These are phyloP conservation scores for Termitomyces sp. DNA, from an alignment of 768 basidiomycete genomes.

Conservation along the genomic window DNA sequence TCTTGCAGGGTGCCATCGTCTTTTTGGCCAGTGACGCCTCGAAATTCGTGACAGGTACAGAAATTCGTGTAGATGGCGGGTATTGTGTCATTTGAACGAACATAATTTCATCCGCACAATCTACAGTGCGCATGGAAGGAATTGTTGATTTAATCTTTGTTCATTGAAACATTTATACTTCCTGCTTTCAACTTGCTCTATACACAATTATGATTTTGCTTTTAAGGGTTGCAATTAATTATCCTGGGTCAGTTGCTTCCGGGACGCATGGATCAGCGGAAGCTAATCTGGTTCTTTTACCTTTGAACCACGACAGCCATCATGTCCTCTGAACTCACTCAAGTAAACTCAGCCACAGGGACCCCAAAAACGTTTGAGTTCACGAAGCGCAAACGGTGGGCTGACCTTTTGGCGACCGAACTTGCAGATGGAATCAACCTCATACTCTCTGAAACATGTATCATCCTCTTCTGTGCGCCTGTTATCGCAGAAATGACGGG, in stretches of 20 bases:
- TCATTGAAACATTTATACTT: background rate
- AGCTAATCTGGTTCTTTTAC: background rate
- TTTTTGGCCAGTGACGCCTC: constrained; percentile 90
- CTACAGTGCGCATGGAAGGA: background rate
- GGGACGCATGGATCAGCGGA: constrained; percentile 1
- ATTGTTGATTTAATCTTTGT: background rate
- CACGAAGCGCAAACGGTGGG: constrained; percentile 85
- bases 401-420: constrained; percentile 74
- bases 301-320: constrained; percentile 1
- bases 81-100: constrained; percentile 46
- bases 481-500: constrained; percentile 72
- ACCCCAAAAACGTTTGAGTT: constrained; percentile 62
- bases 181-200: background rate
- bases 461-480: constrained; percentile 66
- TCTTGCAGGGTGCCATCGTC: constrained; percentile 74
- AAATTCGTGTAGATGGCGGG: constrained; percentile 85
- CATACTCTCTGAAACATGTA: constrained; percentile 59
- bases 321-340: constrained; percentile 10
- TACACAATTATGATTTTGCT: background rate
- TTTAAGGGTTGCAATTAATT: background rate
- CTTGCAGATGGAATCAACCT: constrained; percentile 71
- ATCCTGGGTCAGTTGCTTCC: background rate
- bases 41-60: constrained; percentile 85
- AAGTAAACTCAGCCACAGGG: constrained; percentile 13
- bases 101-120: background rate